A percentile compares a stretch with the other conserved stretches of the same genome.
Evolutionary conservation across 805 yeast species (phyloP).

Genomic region (Maudiozyma serrabonitensis): DNA sequence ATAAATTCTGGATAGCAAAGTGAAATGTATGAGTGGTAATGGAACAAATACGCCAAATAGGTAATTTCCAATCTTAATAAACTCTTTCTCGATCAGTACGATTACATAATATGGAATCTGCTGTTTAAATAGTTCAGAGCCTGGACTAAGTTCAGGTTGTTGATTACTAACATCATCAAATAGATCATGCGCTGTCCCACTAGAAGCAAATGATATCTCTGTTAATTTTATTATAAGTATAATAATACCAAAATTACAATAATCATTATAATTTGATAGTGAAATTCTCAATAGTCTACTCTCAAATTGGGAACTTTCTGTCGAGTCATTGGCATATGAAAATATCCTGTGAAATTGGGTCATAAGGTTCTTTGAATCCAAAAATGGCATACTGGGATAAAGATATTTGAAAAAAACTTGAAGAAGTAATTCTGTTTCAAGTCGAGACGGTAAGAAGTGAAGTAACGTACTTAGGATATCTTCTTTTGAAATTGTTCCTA

Average conservation of each 20-base stretch:
- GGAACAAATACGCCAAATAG: background rate
- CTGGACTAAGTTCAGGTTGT: background rate
- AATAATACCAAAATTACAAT: constrained; percentile 2
- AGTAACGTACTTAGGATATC: background rate
- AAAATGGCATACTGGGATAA: constrained; percentile 55
- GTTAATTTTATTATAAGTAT: background rate
- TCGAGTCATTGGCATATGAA: background rate
- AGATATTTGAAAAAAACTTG: constrained; percentile 48
- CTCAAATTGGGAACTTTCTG: background rate
- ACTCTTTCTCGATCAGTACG: constrained; percentile 31
- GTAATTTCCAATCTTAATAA: background rate
- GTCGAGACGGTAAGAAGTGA: background rate
- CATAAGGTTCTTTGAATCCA: constrained; percentile 42
- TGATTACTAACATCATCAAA: constrained; percentile 1
- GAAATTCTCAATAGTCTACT: background rate
- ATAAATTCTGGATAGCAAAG: constrained; percentile 47
- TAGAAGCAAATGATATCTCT: background rate
- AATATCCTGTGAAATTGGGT: constrained; percentile 20
- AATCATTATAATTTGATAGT: background rate
- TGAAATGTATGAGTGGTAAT: constrained; percentile 35
- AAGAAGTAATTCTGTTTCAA: constrained; percentile 36
- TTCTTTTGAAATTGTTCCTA: background rate
- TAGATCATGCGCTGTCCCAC: background rate
- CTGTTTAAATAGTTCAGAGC: constrained; percentile 15
- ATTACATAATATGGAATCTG: constrained; percentile 24